Conservation (phyloP, 2,329 filamentous ascomycete genomes). For the Cordyceps javanica region DNA sequence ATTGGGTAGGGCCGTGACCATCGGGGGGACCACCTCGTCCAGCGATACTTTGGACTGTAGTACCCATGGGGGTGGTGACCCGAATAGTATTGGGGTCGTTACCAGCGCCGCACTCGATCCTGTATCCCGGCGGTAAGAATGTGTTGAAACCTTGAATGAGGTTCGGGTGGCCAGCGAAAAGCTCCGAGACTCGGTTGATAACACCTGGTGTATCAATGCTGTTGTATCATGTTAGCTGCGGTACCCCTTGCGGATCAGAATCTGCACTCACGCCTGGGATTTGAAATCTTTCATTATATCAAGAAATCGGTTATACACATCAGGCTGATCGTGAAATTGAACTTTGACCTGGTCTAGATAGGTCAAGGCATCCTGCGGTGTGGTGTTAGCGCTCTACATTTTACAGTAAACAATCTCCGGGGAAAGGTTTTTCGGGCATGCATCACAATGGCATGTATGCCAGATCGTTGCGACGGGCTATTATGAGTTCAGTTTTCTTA, state of each 20-base stretch:
- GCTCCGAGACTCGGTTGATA: constrained; percentile 89
- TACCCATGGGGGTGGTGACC: constrained; percentile 97
- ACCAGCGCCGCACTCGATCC: constrained; percentile 90
- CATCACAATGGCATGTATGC: neutral
- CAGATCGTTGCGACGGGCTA: neutral
- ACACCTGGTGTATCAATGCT: constrained; percentile 96
- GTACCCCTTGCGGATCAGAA: neutral
- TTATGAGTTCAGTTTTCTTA: constrained; percentile 29
- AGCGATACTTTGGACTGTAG: constrained; percentile 82
- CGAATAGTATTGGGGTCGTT: constrained; percentile 94
- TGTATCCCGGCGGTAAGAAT: constrained; percentile 89
- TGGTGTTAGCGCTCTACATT: constrained; percentile 12
- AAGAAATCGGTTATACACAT: constrained; percentile 93
- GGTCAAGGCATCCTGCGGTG: constrained; percentile 64
- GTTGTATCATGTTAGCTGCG: constrained; percentile 22
- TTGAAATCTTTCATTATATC: constrained; percentile 99
- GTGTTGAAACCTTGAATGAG: constrained; percentile 98
- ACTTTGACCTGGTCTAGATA: constrained; percentile 99
- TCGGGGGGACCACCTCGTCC: constrained; percentile 44
- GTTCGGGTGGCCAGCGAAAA: constrained; percentile 93
- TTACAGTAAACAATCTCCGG: neutral
- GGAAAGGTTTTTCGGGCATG: neutral
- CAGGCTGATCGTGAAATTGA: constrained; percentile 91
- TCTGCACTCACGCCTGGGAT: constrained; percentile 71
- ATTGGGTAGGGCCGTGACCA: constrained; percentile 33